These are phyloP conservation scores for Saccharomycopsis phalli DNA, from an alignment of 1,139 yeast species.

Conservation along the genomic window DNA sequence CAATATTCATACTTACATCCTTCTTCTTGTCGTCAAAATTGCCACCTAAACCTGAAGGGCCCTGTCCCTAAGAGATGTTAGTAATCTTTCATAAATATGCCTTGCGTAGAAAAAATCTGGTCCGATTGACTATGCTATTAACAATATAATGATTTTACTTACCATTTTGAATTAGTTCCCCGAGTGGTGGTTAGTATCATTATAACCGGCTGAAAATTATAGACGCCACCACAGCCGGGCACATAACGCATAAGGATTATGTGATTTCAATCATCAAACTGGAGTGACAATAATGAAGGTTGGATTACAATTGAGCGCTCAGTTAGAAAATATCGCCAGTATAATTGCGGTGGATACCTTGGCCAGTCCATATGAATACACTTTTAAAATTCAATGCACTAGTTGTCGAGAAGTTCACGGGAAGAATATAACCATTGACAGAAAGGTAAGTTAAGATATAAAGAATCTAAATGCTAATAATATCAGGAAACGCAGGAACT, in stretches of 20 bases:
- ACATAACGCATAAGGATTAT: too few species aligned
- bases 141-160: conserved; percentile 2
- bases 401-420: conserved; percentile 72
- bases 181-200: too few species aligned
- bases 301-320: conserved; percentile 48
- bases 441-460: conserved; percentile 40
- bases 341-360: conserved; percentile 57
- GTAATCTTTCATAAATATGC: neutral
- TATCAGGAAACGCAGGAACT: conserved; percentile 34
- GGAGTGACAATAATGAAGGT: too few species aligned
- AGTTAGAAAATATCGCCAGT: conserved; percentile 52
- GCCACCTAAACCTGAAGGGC: conserved; percentile 19
- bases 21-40: conserved; percentile 26
- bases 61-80: conserved; percentile 17
- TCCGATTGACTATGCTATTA: too few species aligned
- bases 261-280: too few species aligned
- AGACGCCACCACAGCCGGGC: too few species aligned
- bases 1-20: too few species aligned
- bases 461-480: too few species aligned
- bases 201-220: too few species aligned
- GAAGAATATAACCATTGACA: conserved; percentile 65
- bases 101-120: too few species aligned
- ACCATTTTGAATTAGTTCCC: conserved; percentile 2
- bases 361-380: conserved; percentile 60
- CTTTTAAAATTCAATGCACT: conserved; percentile 66